Base-by-base conservation (phyloP, 2,329 filamentous ascomycete species). In the Neofusicoccum laricinum region DNA sequence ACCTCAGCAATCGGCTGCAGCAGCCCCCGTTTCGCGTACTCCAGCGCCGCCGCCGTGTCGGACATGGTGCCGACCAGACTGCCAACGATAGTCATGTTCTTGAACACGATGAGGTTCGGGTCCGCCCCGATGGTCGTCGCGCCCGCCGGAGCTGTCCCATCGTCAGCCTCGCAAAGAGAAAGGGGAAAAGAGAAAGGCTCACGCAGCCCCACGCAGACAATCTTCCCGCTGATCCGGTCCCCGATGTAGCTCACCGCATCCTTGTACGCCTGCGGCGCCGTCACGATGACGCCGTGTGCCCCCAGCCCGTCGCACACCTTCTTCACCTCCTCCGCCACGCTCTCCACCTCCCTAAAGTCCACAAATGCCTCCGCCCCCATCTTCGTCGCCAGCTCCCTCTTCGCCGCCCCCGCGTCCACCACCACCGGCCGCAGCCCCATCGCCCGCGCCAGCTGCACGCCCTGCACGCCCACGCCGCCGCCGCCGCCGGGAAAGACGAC, bases 401-500 rank as follows among this genome's bases (percentile, higher is more conserved):
- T 66, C 66, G 78, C 75, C 5, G 75, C 76, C 12, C 75, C 75
- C 11, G 70, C 69, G 43, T 64, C 61, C 12, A 82, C 80, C 5
- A 88, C 86, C 1, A 84, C 86, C 64, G 85, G 87, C 71, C 80
- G 82, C 2, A 83, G 83, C 1, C 75, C 88, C 76, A 78, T 78
- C 6, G 75, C 76, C 67, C 75, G 76, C 14, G 76, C 76, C 5
- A 78, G 68, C 66, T 78, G 85, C 1, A 87, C 80, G 8, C 85
- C 85, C 68, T 86, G 84, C 65, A 86, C 83, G 3, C 85, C 85
- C 3, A 87, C 85, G 41, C 82, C 83, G 8, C 85, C 81, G 17
- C 80, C 85, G 0, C 82, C 83, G 15, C 83, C 83, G 3, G 82
- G 82, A 67, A 86, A 84, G 15, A 82, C 80, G 0, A 83, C 82